These are phyloP conservation scores for Malus sieversii DNA, from an alignment of 306 rosid genomes.

Conservation along the genomic window DNA sequence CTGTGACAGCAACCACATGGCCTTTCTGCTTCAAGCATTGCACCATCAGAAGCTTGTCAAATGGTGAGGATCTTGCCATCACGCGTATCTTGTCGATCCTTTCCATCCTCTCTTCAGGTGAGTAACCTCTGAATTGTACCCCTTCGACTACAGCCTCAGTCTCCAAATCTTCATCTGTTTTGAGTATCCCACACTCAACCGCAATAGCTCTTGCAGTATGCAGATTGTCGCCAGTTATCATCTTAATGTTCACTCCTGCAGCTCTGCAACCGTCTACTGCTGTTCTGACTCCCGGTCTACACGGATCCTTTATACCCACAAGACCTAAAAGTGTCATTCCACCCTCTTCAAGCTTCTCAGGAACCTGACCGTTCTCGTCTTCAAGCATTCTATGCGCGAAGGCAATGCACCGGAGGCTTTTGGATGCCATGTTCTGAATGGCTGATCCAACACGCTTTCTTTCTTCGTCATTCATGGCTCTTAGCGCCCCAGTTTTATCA, in stretches of 20 bases:
- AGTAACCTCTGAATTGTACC: slow-evolving; percentile 22
- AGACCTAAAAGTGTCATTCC: slow-evolving; percentile 23
- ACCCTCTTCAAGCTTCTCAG: slow-evolving; percentile 7
- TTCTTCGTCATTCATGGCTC: not conserved
- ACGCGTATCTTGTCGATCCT: slow-evolving; percentile 25
- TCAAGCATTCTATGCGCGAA: not conserved
- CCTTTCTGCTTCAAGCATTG: slow-evolving; percentile 34
- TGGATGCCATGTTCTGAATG: slow-evolving; percentile 5
- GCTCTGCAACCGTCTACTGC: slow-evolving; percentile 26
- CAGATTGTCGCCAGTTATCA: slow-evolving; percentile 39
- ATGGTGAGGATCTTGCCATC: not conserved
- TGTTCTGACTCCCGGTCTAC: slow-evolving; percentile 19
- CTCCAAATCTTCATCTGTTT: not conserved
- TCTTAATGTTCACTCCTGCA: slow-evolving; percentile 29
- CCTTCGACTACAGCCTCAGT: slow-evolving; percentile 33
- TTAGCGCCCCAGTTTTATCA: not conserved
- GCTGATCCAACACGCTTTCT: not conserved
- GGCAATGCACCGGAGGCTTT: slow-evolving; percentile 11
- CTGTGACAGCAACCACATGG: slow-evolving; percentile 33
- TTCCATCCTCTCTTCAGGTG: slow-evolving; percentile 23
- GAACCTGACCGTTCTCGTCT: not conserved
- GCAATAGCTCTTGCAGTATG: slow-evolving; percentile 34
- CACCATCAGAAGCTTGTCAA: slow-evolving; percentile 28
- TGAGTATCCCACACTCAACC: slow-evolving; percentile 34
- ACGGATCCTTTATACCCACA: slow-evolving; percentile 32